A percentile compares a stretch with the other conserved stretches of the same genome.
Conservation (phyloP, 768 basidiomycete genomes). For the Boletus rubescentipes region DNA sequence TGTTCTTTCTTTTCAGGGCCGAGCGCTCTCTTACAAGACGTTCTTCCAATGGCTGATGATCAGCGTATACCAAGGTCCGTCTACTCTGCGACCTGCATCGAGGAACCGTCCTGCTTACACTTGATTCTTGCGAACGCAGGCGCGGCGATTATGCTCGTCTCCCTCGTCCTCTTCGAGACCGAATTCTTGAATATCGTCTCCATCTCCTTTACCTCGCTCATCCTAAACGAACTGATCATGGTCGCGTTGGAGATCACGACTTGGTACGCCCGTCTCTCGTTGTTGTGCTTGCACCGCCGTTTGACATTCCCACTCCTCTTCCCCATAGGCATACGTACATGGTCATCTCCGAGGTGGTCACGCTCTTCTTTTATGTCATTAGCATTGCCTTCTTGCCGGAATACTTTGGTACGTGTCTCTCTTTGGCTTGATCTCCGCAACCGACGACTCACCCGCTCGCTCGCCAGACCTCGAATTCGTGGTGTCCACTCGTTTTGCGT, state of each 20-base stretch:
- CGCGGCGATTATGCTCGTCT: constrained; percentile 98
- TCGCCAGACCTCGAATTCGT: constrained; percentile 86
- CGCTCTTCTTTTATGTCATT: constrained; percentile 82
- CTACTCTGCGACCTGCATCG: neutral
- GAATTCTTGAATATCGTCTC: constrained; percentile 98
- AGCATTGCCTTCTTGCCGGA: constrained; percentile 94
- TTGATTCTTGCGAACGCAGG: constrained; percentile 44
- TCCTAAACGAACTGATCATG: constrained; percentile 98
- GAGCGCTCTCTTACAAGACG: constrained; percentile 93
- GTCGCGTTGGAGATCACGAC: constrained; percentile 97
- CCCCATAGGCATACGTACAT: constrained; percentile 87
- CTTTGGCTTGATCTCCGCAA: too few species aligned
- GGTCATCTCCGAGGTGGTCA: constrained; percentile 88
- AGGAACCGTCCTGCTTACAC: neutral
- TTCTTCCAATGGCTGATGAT: constrained; percentile 99
- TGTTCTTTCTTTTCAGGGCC: constrained; percentile 57
- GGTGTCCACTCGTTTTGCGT: constrained; percentile 80
- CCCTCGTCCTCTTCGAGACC: constrained; percentile 91
- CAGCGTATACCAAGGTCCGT: constrained; percentile 90
- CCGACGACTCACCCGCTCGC: neutral
- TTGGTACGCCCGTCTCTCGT: constrained; percentile 52
- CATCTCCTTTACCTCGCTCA: constrained; percentile 94
- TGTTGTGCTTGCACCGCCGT: neutral
- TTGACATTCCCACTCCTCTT: neutral
- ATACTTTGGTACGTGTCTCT: constrained; percentile 80